Conservation (phyloP, 73 alveolate genomes). For the Paramecium octaurelia region DNA sequence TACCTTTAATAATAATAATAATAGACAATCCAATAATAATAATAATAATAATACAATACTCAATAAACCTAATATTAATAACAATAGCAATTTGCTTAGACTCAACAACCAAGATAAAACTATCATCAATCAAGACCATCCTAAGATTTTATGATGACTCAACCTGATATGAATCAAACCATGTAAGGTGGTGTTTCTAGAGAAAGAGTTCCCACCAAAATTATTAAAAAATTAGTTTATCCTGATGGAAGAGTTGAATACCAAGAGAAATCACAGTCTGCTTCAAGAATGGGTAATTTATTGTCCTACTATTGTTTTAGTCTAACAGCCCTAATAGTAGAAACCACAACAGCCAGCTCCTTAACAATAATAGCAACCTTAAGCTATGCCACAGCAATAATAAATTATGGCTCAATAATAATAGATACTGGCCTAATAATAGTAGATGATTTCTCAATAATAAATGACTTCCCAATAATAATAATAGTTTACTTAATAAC, state of each 20-base stretch:
- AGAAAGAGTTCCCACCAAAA: constrained; percentile 18
- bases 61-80: background rate
- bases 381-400: background rate
- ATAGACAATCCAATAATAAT: background rate
- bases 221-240: constrained; percentile 25
- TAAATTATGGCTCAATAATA: background rate
- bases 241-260: constrained; percentile 50
- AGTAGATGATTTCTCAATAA: background rate
- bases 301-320: background rate
- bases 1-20: background rate
- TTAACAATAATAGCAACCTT: background rate
- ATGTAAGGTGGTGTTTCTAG: constrained; percentile 15
- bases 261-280: constrained; percentile 27
- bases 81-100: background rate
- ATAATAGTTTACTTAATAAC: background rate
- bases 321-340: background rate
- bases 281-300: constrained; percentile 45
- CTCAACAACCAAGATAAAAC: background rate
- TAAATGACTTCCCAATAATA: background rate
- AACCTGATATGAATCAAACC: background rate
- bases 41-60: background rate
- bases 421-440: background rate
- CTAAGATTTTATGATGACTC: background rate
- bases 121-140: background rate
- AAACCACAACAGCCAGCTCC: background rate